phyloP scores from a whole-genome alignment of 75 land plant species.

The Azolla pinnata region DNA sequence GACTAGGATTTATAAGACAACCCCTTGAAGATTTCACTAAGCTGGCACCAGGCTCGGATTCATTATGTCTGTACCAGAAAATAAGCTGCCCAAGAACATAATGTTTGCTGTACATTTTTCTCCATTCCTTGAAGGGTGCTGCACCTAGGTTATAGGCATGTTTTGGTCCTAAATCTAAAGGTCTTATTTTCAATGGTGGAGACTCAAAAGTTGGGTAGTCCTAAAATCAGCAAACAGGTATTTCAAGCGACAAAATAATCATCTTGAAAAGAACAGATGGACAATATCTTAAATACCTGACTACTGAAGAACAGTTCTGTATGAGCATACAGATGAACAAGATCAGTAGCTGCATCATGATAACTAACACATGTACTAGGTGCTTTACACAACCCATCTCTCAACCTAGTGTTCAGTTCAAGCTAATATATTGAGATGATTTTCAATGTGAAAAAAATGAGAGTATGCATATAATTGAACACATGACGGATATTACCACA shows the following conservation, averaged over 20 bases:
- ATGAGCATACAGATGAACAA: constrained; percentile 90
- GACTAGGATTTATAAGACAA: constrained; percentile 71
- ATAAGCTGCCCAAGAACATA: constrained; percentile 92
- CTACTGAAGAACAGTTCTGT: constrained; percentile 70
- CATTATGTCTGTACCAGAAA: constrained; percentile 66
- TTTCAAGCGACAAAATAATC: too few relatives aligned
- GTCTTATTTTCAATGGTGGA: constrained; percentile 65
- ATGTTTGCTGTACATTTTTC: constrained; percentile 67
- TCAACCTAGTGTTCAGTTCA: constrained; percentile 69
- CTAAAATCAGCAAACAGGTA: too few relatives aligned
- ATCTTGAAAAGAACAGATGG: too few relatives aligned
- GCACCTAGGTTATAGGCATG: constrained; percentile 45
- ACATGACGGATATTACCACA: constrained; percentile 52
- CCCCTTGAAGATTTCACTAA: constrained; percentile 59
- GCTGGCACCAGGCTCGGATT: constrained; percentile 65
- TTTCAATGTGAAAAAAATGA: too few relatives aligned
- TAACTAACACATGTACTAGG: constrained; percentile 58
- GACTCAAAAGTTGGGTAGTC: constrained; percentile 68
- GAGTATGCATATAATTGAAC: neutral
- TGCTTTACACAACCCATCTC: constrained; percentile 73
- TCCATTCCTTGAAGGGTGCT: constrained; percentile 49
- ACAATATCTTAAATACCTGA: too few relatives aligned
- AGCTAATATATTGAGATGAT: too few relatives aligned
- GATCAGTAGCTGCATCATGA: constrained; percentile 97
- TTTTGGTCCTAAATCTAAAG: constrained; percentile 87